Evolutionary conservation across 768 basidiomycete species (phyloP), one percentile per base, ranked within the genome.

Genomic region (Hortiboletus campestris): DNA sequence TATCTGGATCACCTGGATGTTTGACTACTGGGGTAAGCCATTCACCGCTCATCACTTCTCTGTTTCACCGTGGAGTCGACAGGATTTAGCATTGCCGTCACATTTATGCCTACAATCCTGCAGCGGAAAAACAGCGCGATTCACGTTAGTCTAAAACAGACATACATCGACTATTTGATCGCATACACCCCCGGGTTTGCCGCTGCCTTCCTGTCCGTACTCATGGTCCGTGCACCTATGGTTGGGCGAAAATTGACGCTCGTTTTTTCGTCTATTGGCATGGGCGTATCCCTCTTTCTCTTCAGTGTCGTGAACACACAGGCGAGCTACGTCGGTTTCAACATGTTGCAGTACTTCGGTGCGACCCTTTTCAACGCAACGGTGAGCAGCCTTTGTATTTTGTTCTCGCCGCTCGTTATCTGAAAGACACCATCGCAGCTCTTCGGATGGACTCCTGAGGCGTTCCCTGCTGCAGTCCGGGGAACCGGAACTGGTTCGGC

Each of bases 221-320:
- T 63, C 6, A 42, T 63, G 52, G 49, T 63, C 22, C 61, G 61
- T 16, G 38, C 52, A 5, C 57, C 62, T 4, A n/a, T 34, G 12
- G 34, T 63, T 29, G 61, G 61, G 29, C 46, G 56, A 28, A 62
- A 62, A 44, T 62, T 53, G 60, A 62, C 60, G 9, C 49, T 62
- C 35, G 56, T 62, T 16, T 28, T 55, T 28, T 62, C 60, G 28
- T 62, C 61, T 2, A 35, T 62, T 36, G 7, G 42, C 12, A 40
- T 34, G 53, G 46, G 46, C 1, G 14, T 58, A 0, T 49, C 60
- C 6, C 50, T 62, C n/a, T 52, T 58, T 22, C 51, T 62, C 3
- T 62, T 43, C 36, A 51, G 47, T 2, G 13, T 46, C 12, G 60
- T 62, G 28, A 54, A 55, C 10, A 62, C 60, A 9, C 45, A 62